Conservation (phyloP, 2,329 filamentous ascomycete genomes). For the Fusarium zealandicum region DNA sequence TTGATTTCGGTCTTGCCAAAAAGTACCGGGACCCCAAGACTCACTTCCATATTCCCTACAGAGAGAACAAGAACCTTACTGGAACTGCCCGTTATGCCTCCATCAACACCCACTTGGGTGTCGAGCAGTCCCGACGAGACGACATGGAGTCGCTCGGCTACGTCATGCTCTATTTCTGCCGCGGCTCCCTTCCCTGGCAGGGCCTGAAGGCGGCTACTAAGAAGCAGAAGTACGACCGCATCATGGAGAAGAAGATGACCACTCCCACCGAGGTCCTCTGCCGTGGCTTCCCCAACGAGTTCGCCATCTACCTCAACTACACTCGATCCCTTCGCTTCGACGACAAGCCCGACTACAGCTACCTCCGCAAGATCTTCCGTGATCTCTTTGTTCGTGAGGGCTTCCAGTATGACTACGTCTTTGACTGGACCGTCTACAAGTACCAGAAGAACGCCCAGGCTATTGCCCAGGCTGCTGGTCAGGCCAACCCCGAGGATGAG, state of each 20-base stretch:
- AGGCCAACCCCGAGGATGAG: conserved; percentile 72
- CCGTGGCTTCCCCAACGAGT: conserved; percentile 99
- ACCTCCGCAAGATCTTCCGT: conserved; percentile 99
- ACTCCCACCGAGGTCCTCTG: conserved; percentile 98
- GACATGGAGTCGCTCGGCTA: conserved; percentile 99
- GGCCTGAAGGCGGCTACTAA: conserved; percentile 97
- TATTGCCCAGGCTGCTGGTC: conserved; percentile 81
- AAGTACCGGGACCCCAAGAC: conserved; percentile 99
- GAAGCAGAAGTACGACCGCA: conserved; percentile 99
- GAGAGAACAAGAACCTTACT: conserved; percentile 99
- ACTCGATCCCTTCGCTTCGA: conserved; percentile 98
- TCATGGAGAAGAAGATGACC: conserved; percentile 99
- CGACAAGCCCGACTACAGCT: conserved; percentile 99
- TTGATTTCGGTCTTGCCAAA: conserved; percentile 98
- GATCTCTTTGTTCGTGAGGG: conserved; percentile 98
- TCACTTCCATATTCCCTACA: conserved; percentile 99
- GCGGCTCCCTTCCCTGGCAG: conserved; percentile 98
- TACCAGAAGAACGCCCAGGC: conserved; percentile 99
- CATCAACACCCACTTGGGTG: conserved; percentile 98
- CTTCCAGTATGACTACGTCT: conserved; percentile 99
- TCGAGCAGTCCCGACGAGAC: conserved; percentile 98
- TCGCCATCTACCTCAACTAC: conserved; percentile 99
- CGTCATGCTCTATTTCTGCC: conserved; percentile 99
- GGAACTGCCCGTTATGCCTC: conserved; percentile 98
- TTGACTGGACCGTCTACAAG: conserved; percentile 99